Base-by-base conservation (phyloP, 331 rosid genomes). In the Cydonia oblonga region DNA sequence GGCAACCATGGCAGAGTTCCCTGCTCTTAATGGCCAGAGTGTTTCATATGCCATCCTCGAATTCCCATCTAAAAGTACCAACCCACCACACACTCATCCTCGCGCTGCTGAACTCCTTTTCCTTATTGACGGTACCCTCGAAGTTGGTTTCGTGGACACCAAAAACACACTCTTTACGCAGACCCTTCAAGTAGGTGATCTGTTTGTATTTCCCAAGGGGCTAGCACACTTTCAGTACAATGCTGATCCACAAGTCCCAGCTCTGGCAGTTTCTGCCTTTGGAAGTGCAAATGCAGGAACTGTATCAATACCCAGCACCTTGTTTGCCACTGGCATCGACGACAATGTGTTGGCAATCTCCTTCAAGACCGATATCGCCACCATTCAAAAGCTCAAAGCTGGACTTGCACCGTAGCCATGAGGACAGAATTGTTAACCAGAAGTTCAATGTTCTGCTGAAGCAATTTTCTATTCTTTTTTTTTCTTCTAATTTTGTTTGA, bases 71-170 rank as follows among this genome's bases (percentile, higher is more conserved):
- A 58, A 66, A 5, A 66, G 63, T 33, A 49, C 67, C 5, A 76
- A 76, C 38, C 80, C 80, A 32, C 80, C 70, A 4, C 80, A 76
- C 80, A 76, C 70, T 26, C 80, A 76, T 19, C 80, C 80, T 42
- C 75, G 80, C 70, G 61, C 75, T 1, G 80, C 80, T 3, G 70
- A 76, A 69, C 75, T 76, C 7, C 64, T 76, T 7, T 76, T 76
- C 74, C 74, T 76, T 3, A 0, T 49, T 7, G 38, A 22, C 0
- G 70, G 70, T 7, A 5, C 38, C 20, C 75, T 76, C 19, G 61
- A 69, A 33, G 80, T 76, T 1, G 80, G 80, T 38, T 76, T 76
- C 46, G 62, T 77, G 1, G 81, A 64, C 60, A 70, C 81, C 16
- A 77, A 44, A 23, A 77, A 77, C 72, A 64, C 28, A 15, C 81